Evolutionary conservation across 1,284 basidiomycete genomes (phyloP).

Genomic region (Uromyces viciae-fabae): DNA sequence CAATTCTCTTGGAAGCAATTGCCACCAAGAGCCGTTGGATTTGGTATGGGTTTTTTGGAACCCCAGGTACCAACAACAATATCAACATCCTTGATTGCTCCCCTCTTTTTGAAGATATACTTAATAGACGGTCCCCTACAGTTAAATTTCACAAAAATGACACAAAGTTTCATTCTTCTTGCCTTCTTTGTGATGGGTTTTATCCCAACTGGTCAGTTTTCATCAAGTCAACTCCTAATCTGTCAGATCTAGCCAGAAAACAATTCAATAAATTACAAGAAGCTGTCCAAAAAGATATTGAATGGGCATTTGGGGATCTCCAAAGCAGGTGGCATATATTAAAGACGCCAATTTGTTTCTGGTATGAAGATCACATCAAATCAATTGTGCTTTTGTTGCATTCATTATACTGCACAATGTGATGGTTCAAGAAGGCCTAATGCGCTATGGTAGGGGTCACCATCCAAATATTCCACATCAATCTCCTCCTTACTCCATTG

Average conservation of each 20-base stretch:
- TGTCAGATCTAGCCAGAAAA: not conserved
- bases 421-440: too few species aligned
- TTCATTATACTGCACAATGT: slow-evolving; percentile 20
- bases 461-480: too few species aligned
- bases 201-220: not conserved
- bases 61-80: slow-evolving; percentile 18
- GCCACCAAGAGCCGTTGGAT: slow-evolving; percentile 24
- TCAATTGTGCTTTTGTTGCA: not conserved
- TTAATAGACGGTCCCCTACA: not conserved
- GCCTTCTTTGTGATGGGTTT: not conserved
- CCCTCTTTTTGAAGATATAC: not conserved
- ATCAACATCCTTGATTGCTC: not conserved
- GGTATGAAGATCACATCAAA: slow-evolving; percentile 6
- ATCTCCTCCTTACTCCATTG: too few species aligned
- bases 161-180: not conserved
- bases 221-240: not conserved
- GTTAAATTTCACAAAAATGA: not conserved
- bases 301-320: not conserved
- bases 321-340: slow-evolving; percentile 12
- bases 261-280: slow-evolving; percentile 5
- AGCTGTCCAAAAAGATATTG: slow-evolving; percentile 1
- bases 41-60: slow-evolving; percentile 11
- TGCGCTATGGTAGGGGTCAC: too few species aligned
- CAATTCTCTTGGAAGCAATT: slow-evolving; percentile 9
- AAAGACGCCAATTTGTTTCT: not conserved